Conservation (phyloP, 345 rosid genomes). For the Bruguiera sexangula region DNA sequence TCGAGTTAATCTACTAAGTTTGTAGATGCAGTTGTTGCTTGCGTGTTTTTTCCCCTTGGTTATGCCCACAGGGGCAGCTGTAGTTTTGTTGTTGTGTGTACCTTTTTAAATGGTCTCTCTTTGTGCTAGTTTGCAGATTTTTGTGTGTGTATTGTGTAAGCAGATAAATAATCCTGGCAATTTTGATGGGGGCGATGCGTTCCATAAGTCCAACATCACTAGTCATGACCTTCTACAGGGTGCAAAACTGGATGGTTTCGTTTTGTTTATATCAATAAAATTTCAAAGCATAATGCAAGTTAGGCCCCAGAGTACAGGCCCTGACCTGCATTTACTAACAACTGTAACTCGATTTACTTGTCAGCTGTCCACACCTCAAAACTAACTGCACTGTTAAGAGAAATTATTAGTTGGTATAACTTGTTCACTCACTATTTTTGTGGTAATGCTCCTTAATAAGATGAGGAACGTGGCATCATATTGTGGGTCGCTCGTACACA, state of each 20-base stretch:
- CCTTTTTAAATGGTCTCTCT: slow-evolving; percentile 11
- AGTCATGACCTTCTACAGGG: neutral
- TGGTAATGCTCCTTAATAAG: too few species aligned
- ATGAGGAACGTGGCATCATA: too few species aligned
- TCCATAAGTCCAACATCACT: neutral
- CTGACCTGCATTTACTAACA: too few species aligned
- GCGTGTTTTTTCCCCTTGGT: slow-evolving; percentile 25
- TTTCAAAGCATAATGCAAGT: too few species aligned
- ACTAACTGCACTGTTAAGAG: too few species aligned
- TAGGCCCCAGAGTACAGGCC: too few species aligned
- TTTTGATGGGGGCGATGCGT: slow-evolving; percentile 32
- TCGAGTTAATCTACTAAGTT: slow-evolving; percentile 20
- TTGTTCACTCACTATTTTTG: too few species aligned
- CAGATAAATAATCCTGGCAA: slow-evolving; percentile 28
- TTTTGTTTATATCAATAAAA: too few species aligned
- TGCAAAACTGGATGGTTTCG: neutral
- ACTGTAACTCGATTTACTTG: too few species aligned
- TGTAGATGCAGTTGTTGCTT: slow-evolving; percentile 54
- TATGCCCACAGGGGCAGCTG: slow-evolving; percentile 40
- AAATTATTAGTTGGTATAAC: too few species aligned
- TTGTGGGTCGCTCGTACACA: too few species aligned
- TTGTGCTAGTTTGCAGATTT: neutral
- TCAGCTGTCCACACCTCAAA: too few species aligned
- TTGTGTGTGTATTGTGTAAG: slow-evolving; percentile 17
- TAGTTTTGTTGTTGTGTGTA: slow-evolving; percentile 27